These are phyloP conservation scores for Aspergillus pseudoterreus DNA, from an alignment of 2,329 filamentous ascomycete genomes.

Conservation along the genomic window DNA sequence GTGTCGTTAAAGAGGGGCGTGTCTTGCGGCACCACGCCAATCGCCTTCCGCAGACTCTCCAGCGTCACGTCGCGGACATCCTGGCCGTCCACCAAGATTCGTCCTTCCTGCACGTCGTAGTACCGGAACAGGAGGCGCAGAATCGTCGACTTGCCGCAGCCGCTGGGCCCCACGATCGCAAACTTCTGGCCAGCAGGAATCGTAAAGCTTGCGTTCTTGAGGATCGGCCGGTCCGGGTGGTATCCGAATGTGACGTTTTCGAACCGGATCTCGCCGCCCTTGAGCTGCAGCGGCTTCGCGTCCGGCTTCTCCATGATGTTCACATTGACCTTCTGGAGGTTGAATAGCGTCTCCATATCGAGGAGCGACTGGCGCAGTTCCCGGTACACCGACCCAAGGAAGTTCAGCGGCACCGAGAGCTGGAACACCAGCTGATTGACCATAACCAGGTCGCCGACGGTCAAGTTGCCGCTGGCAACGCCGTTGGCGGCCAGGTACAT, in stretches of 20 bases:
- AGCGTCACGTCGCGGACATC: conserved; percentile 80
- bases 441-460: conserved; percentile 95
- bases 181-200: conserved; percentile 96
- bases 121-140: conserved; percentile 87
- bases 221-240: conserved; percentile 77
- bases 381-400: conserved; percentile 94
- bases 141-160: conserved; percentile 94
- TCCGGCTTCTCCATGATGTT: conserved; percentile 72
- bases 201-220: conserved; percentile 77
- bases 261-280: conserved; percentile 86
- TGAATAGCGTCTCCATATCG: conserved; percentile 98
- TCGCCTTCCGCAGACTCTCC: conserved; percentile 76
- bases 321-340: conserved; percentile 93
- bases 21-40: conserved; percentile 95
- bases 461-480: conserved; percentile 74
- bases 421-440: conserved; percentile 99
- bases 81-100: conserved; percentile 88
- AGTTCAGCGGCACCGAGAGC: conserved; percentile 93
- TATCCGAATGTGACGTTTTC: conserved; percentile 96
- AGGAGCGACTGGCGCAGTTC: conserved; percentile 90
- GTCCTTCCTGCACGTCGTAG: conserved; percentile 82
- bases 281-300: conserved; percentile 68
- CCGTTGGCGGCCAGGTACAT: conserved; percentile 96
- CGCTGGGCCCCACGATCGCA: conserved; percentile 89
- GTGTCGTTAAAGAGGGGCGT: conserved; percentile 97